Evolutionary conservation across 768 basidiomycete genomes (phyloP), one percentile per base, ranked within the genome.

Genomic region (Russula abietina): DNA sequence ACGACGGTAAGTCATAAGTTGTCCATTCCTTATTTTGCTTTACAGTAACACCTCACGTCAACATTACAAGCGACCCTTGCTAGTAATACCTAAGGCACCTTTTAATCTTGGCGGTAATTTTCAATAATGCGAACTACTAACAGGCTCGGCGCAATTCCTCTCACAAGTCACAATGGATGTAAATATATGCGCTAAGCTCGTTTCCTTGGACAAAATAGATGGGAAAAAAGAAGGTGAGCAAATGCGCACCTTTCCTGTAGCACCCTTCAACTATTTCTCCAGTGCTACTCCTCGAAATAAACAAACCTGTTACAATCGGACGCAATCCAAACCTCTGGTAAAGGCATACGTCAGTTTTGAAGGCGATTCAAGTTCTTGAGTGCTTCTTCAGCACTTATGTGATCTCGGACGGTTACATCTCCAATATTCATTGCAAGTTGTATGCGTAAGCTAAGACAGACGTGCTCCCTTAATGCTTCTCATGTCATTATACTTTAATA

Each of bases 371-470:
- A 24, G 11, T 22, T 26, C n/a, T 30, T 33, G n/a, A 14, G 38
- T 33, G 12, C 4, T 24, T 52, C 53, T 32, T 54, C 49, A 77
- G 76, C 65, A 75, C 87, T 45, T 93, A 91, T 67, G 80, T 89
- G 32, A 75, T 91, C 33, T 70, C 80, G 22, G 85, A 89, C 56
- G 69, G 75, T 17, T 78, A 82, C 45, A 83, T 91, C 22, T 93
- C 90, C 4, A 82, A 79, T 52, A 68, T 88, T 39, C 87, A 89
- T 71, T 91, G 87, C 78, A 88, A 86, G 72, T 73, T 89, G 79
- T 86, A 89, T 81, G 90, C 87, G 90, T 88, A 68, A 71, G 81
- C 76, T n/a, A 16, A 28, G 48, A 14, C 12, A 50, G 26, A 59
- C 49, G 3, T 11, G 36, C 26, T 45, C 59, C 26, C 38, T 41